Base-by-base conservation (phyloP, 257 asterid genomes). In the Petunia secreta region DNA sequence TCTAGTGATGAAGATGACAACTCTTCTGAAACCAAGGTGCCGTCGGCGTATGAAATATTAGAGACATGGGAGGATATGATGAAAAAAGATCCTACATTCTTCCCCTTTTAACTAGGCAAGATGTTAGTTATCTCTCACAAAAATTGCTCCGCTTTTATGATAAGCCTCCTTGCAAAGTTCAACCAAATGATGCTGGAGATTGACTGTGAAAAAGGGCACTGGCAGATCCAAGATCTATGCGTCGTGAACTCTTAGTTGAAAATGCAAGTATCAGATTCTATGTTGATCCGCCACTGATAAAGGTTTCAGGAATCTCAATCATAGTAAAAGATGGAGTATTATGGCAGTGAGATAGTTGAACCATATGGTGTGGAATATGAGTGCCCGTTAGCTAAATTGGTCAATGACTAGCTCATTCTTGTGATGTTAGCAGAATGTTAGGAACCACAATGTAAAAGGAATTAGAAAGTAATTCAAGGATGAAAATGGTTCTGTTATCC, bases 11-110 rank as follows among this genome's bases (percentile, higher is more conserved):
- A 80, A 48, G 83, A 2, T 11, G 89, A 80, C 68, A 87, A 89
- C 57, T 80, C 79, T 63, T 46, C 46, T 16, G 86, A 78, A 81
- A 58, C 86, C 15, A 85, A 75, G 64, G 63, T 71, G 57, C 99
- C 97, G 44, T 90, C 97, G 5, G 98, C 97, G 1, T 6, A 78
- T 68, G 93, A 90, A 84, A 95, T 93, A 84, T 89, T 93, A 68
- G 87, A 92, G 80, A 81, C 52, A 48, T 95, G 99, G 98, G 90
- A 91, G 91, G 86, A 83, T 55, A 88, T 63, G 77, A 73, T 83
- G 63, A 78, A n/a, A 59, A 84, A 81, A 46, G 84, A 80, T 57
- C 75, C 71, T 14, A 48, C 78, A 37, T 83, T 57, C 73, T 74
- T 60, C 52, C 65, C 75, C 15, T 43, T 85, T 40, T 84, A 79